Evolutionary conservation across 768 basidiomycete species (phyloP), one percentile per base, ranked within the genome.

Genomic region (Cubamyces lactineus): DNA sequence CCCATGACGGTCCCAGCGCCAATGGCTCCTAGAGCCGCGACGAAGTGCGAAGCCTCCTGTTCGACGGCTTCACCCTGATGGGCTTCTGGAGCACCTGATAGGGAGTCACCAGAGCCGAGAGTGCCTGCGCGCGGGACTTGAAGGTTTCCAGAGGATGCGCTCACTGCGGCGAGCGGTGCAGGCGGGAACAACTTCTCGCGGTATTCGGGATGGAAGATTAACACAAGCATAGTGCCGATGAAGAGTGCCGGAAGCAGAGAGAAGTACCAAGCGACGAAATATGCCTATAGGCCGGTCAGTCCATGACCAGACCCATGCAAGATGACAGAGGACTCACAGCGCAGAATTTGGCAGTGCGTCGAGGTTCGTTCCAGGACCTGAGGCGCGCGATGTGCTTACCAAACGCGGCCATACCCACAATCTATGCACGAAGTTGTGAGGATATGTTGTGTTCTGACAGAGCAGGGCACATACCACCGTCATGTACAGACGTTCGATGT

Each of bases 401-500:
- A 49, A 74, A 69, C 0, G 70, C 62, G 2, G 75, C 66, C 28
- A 72, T 28, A 0, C 76, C 74, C 11, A 76, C 69, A 39, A 77
- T 71, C 71, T 72, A 38, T 3, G 34, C 34, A 34, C 16, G 15
- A 15, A 21, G 12, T 9, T 17, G 28, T 40, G 41, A 57, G 57
- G 15, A 56, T 28, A 42, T 45, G 13, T n/a, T 21, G 21, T 19
- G 28, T 2, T 3, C 11, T 16, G 41, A 5, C 46, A 1, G 42
- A 28, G 2, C 38, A 50, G n/a, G 17, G 42, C 34, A 72, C 73
- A 34, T 67, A 73, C 70, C 46, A 79, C 72, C 5, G 73, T 75
- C 55, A 77, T 69, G 61, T 81, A 81, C 21, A 79, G 61, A 2
- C 80, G 63, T 66, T 80, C 80, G 5, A 80, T 61, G 47, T 72